Evolutionary conservation across 345 rosid genomes (phyloP).

Genomic region (Garcia nutans): DNA sequence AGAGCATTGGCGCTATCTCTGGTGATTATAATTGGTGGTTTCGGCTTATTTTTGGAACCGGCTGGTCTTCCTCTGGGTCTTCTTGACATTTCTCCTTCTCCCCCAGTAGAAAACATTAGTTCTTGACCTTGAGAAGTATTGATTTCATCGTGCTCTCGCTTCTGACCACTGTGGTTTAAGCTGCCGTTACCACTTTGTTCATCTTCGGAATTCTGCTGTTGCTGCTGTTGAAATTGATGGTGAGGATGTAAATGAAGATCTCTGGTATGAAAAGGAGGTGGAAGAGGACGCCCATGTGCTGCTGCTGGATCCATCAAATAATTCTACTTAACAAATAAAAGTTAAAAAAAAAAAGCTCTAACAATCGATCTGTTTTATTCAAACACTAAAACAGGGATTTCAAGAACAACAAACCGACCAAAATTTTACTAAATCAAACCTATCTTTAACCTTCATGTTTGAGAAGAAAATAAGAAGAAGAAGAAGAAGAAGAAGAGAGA

Average conservation of each 20-base stretch:
- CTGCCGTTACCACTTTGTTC: slow-evolving; percentile 36
- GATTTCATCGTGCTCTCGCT: slow-evolving; percentile 66
- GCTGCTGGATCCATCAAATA: slow-evolving; percentile 68
- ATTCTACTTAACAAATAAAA: no score
- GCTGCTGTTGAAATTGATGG: slow-evolving; percentile 63
- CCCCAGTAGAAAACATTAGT: slow-evolving; percentile 29
- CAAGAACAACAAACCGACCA: slow-evolving; percentile 23
- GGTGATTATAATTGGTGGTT: slow-evolving; percentile 90
- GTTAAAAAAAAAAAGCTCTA: no score
- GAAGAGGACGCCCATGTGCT: slow-evolving; percentile 72
- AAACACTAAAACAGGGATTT: slow-evolving; percentile 1
- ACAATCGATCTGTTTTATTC: no score
- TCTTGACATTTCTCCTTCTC: slow-evolving; percentile 53
- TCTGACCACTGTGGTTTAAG: slow-evolving; percentile 49
- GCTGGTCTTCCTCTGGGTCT: slow-evolving; percentile 85
- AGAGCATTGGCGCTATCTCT: slow-evolving; percentile 96
- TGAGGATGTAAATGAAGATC: slow-evolving; percentile 71
- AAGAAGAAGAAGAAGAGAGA: no score
- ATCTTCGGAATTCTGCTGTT: slow-evolving; percentile 49
- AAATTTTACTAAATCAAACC: slow-evolving; percentile 24
- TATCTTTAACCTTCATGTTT: not conserved
- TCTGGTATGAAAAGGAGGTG: slow-evolving; percentile 76
- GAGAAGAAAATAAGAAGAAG: no score
- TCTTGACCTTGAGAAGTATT: slow-evolving; percentile 34
- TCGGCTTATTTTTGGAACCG: slow-evolving; percentile 88